Evolutionary conservation across 805 yeast species (phyloP).

Genomic region (Saccharomycopsis babjevae): DNA sequence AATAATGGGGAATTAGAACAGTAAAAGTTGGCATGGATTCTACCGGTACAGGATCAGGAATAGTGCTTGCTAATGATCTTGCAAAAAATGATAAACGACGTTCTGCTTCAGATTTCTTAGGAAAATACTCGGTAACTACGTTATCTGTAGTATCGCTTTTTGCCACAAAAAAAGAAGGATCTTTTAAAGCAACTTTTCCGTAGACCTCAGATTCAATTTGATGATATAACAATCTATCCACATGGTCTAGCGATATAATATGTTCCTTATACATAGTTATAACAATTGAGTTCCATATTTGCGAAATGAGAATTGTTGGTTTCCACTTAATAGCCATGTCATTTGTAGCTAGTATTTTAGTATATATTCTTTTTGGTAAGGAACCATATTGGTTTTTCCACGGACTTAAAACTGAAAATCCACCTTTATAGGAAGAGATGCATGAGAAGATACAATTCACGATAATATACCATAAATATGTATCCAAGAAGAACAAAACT

Average conservation of each 20-base stretch:
- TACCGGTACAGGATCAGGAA: constrained; percentile 96
- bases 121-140: constrained; percentile 80
- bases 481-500: constrained; percentile 94
- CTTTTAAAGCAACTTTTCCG: constrained; percentile 97
- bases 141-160: constrained; percentile 85
- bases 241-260: constrained; percentile 60
- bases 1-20: constrained; percentile 89
- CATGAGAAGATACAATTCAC: constrained; percentile 92
- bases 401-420: constrained; percentile 97
- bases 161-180: constrained; percentile 95
- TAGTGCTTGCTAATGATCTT: constrained; percentile 94
- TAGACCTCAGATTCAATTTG: constrained; percentile 36
- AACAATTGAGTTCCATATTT: constrained; percentile 74
- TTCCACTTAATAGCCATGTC: constrained; percentile 37
- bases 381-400: constrained; percentile 98
- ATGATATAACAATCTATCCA: constrained; percentile 52
- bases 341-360: constrained; percentile 86
- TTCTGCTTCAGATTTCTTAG: constrained; percentile 94
- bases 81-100: constrained; percentile 99
- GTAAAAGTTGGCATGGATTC: constrained; percentile 99
- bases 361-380: constrained; percentile 96
- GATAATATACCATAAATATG: constrained; percentile 97
- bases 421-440: constrained; percentile 95
- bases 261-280: constrained; percentile 79
- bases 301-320: constrained; percentile 50